Evolutionary conservation across 805 yeast genomes (phyloP), one percentile per base, ranked within the genome.

Genomic region (Candida cerambycidarum): DNA sequence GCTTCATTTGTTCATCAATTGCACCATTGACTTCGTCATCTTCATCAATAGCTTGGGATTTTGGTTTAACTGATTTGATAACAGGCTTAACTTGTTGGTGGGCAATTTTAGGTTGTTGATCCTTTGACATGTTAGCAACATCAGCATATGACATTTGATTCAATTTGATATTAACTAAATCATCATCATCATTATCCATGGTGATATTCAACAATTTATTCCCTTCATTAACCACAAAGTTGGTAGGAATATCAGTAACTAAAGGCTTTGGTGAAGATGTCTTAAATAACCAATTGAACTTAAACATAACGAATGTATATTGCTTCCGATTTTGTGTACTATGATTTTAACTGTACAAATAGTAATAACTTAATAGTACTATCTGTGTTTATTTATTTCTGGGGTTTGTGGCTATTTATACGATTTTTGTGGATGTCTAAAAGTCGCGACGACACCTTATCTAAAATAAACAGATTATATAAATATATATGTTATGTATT

Each of bases 91-190:
- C 24, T 8, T 15, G 14, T 8, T n/a, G 6, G 27, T 5, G 3
- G 16, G 7, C n/a, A 7, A 85, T 64, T 43, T 79, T 78, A 1
- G 93, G 87, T 2, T 67, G 58, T 7, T 24, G 5, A 10, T 36
- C 39, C n/a, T 36, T 36, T 5, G 34, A 6, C 27, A 41, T 18
- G 2, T 24, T 28, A 24, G 44, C 44, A 41, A 36, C 76, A 49
- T 70, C 75, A n/a, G 76, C 76, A 44, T 69, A 70, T n/a, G 69
- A 59, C 46, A 70, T 57, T 40, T 61, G 59, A 33, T 60, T 60
- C 48, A 49, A 55, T 39, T 59, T 58, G 42, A 70, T 66, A 32
- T 67, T 71, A 16, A 70, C 63, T 41, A 69, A 64, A 21, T 63
- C 69, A 12, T 56, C 57, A 28, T 60, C 48, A 5, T 32, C 43